Conservation (phyloP, 768 basidiomycete species). For the Wakefieldia striispora region DNA sequence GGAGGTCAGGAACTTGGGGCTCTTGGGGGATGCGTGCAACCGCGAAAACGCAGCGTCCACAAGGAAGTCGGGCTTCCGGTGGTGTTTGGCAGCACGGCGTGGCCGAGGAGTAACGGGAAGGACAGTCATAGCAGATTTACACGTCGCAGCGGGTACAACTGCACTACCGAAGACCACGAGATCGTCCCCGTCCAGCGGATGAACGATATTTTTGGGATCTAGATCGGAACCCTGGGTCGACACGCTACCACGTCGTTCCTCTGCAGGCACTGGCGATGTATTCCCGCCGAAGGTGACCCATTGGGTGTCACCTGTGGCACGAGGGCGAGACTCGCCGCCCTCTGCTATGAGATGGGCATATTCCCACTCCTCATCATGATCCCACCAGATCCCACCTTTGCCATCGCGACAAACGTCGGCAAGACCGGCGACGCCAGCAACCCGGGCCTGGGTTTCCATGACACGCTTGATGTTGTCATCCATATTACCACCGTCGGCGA, state of each 20-base stretch:
- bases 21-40: conserved; percentile 7
- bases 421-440: conserved; percentile 35
- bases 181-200: conserved; percentile 33
- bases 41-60: conserved; percentile 31
- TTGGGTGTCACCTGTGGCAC: conserved; percentile 31
- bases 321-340: conserved; percentile 25
- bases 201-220: conserved; percentile 48
- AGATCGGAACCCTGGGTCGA: conserved; percentile 56
- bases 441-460: conserved; percentile 55
- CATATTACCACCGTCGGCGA: conserved; percentile 60
- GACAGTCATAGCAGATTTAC: too few species aligned
- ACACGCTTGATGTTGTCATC: conserved; percentile 53
- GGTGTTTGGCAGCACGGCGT: conserved; percentile 35
- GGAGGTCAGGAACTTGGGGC: conserved; percentile 12
- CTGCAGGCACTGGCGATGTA: conserved; percentile 21
- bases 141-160: conserved; percentile 21
- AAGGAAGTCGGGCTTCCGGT: conserved; percentile 36
- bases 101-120: too few species aligned
- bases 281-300: conserved; percentile 44
- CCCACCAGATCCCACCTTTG: conserved; percentile 65
- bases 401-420: conserved; percentile 59
- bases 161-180: conserved; percentile 33
- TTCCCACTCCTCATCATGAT: conserved; percentile 70
- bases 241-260: conserved; percentile 42
- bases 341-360: conserved; percentile 57